phyloP scores from a whole-genome alignment of 2,329 filamentous ascomycete genomes.

The Amphichorda felina region DNA sequence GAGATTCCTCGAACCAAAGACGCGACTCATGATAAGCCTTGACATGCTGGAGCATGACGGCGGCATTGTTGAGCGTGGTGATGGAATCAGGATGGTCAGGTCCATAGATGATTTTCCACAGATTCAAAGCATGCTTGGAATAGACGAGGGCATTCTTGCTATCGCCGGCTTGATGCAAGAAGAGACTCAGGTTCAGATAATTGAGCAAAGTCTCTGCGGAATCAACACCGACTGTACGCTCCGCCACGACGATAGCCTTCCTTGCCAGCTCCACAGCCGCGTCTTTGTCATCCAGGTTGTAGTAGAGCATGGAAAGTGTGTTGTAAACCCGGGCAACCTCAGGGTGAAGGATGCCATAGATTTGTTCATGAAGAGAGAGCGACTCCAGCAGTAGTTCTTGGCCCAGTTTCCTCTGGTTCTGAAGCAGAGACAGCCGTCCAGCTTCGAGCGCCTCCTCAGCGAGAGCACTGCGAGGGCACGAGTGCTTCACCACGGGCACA shows the following conservation, averaged over 20 bases:
- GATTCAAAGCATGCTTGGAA: conserved; percentile 80
- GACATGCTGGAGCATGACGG: conserved; percentile 93
- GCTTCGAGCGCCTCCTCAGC: conserved; percentile 95
- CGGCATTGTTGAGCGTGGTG: conserved; percentile 96
- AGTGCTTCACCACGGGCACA: conserved; percentile 92
- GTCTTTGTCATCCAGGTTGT: conserved; percentile 95
- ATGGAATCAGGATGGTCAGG: conserved; percentile 91
- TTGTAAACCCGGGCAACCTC: conserved; percentile 95
- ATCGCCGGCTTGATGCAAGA: conserved; percentile 85
- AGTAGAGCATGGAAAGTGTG: conserved; percentile 89
- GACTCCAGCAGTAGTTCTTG: conserved; percentile 95
- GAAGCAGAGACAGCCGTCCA: conserved; percentile 88
- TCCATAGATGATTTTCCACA: conserved; percentile 97
- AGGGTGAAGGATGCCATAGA: conserved; percentile 93
- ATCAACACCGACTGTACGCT: conserved; percentile 88
- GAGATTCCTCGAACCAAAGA: conserved; percentile 90
- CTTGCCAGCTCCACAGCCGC: conserved; percentile 89
- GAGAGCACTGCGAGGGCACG: conserved; percentile 76
- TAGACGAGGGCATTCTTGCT: conserved; percentile 80
- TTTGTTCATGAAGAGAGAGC: conserved; percentile 91
- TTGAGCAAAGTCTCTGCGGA: conserved; percentile 87
- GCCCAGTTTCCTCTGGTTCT: conserved; percentile 89
- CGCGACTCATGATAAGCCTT: conserved; percentile 93
- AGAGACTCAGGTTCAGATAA: conserved; percentile 91
- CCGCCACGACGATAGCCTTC: conserved; percentile 92